These are phyloP conservation scores for Dryas octopetala DNA, from an alignment of 306 rosid species.

Conservation along the genomic window DNA sequence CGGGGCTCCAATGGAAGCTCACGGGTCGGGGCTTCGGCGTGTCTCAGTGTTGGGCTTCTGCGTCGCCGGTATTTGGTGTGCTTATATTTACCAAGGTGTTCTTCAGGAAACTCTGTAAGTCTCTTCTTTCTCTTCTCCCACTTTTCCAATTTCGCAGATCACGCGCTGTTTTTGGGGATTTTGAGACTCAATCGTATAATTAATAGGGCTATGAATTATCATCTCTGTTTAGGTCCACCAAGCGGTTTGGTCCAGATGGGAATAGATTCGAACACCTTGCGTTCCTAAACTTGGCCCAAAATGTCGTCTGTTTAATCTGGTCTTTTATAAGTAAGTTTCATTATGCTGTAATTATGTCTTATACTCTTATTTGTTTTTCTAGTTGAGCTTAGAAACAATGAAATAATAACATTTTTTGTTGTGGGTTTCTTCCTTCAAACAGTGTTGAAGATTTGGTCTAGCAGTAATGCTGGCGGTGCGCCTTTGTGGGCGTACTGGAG, in stretches of 20 bases:
- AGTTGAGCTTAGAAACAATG: neutral
- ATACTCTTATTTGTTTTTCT: neutral
- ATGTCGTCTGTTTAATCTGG: conserved; percentile 91
- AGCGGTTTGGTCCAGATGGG: conserved; percentile 75
- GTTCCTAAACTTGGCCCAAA: conserved; percentile 88
- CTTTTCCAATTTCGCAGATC: neutral
- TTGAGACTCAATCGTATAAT: neutral
- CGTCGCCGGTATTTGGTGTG: conserved; percentile 91
- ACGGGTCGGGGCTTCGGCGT: conserved; percentile 75
- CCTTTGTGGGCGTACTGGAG: conserved; percentile 95
- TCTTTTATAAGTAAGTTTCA: conserved; percentile 74
- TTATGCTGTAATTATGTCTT: too few relatives aligned
- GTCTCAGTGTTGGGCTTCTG: conserved; percentile 70
- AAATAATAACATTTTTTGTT: neutral
- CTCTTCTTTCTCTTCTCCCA: neutral
- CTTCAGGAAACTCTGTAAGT: conserved; percentile 93
- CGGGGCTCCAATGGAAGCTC: conserved; percentile 67
- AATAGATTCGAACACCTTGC: conserved; percentile 88
- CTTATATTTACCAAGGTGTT: conserved; percentile 92
- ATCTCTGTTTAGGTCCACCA: conserved; percentile 68
- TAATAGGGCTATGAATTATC: neutral
- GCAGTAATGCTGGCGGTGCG: conserved; percentile 67
- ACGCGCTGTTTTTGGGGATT: neutral
- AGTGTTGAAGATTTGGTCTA: conserved; percentile 87
- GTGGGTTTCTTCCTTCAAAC: conserved; percentile 22